phyloP scores from a whole-genome alignment of 208 protist species.

The Herpetomonas tarakana region DNA sequence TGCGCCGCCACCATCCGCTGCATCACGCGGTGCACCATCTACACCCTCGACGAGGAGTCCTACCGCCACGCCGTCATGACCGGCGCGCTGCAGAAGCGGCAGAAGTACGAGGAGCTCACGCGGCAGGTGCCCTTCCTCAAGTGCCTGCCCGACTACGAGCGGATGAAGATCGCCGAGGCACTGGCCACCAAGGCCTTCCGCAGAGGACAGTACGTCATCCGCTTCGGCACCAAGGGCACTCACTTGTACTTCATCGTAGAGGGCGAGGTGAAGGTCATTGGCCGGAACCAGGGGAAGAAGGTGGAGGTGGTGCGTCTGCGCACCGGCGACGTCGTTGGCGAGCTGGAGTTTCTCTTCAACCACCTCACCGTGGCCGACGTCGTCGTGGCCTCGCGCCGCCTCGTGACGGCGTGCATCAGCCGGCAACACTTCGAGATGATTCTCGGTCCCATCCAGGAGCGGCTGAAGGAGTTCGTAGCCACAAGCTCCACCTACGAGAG shows the following conservation, averaged over 20 bases:
- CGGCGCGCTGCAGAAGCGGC: slow-evolving; percentile 60
- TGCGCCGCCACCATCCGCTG: slow-evolving; percentile 79
- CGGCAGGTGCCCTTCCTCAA: slow-evolving; percentile 66
- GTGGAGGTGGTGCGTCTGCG: slow-evolving; percentile 65
- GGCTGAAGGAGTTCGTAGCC: slow-evolving; percentile 77
- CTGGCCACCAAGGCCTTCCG: slow-evolving; percentile 60
- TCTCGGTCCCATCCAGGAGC: slow-evolving; percentile 73
- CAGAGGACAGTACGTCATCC: slow-evolving; percentile 67
- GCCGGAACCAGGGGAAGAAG: slow-evolving; percentile 48
- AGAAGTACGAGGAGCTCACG: slow-evolving; percentile 66
- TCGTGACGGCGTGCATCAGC: slow-evolving; percentile 72
- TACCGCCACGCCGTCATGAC: slow-evolving; percentile 81
- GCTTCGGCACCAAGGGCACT: slow-evolving; percentile 59
- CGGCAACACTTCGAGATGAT: slow-evolving; percentile 88
- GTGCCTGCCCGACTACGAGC: slow-evolving; percentile 78
- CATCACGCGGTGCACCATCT: slow-evolving; percentile 72
- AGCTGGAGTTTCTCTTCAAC: slow-evolving; percentile 89
- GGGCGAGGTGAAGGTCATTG: slow-evolving; percentile 77
- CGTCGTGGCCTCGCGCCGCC: slow-evolving; percentile 44
- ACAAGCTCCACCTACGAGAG: slow-evolving; percentile 57
- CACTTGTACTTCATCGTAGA: slow-evolving; percentile 81
- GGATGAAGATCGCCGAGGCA: slow-evolving; percentile 84
- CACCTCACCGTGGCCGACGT: slow-evolving; percentile 85
- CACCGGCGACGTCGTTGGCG: slow-evolving; percentile 76
- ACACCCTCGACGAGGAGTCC: slow-evolving; percentile 74